Evolutionary conservation across 176 grass and related monocot species (phyloP).

Genomic region (Urochloa ruziziensis): DNA sequence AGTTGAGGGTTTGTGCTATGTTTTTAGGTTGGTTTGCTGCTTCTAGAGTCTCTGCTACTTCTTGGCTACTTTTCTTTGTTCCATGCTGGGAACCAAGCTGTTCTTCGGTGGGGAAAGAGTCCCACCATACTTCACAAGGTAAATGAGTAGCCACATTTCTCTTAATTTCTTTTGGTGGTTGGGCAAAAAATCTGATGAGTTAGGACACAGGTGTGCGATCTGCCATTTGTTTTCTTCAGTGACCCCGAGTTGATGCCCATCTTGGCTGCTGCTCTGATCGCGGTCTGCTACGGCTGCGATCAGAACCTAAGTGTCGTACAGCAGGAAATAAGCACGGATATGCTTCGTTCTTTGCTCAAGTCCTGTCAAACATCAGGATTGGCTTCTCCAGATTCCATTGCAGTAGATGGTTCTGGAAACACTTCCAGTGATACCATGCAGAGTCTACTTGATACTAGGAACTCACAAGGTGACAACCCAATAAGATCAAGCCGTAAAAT

Average conservation of each 20-base stretch:
- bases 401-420: slow-evolving; percentile 41
- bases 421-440: slow-evolving; percentile 47
- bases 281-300: slow-evolving; percentile 87
- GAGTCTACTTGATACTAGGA: slow-evolving; percentile 50
- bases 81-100: slow-evolving; percentile 94
- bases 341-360: slow-evolving; percentile 77
- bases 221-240: slow-evolving; percentile 95
- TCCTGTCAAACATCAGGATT: slow-evolving; percentile 54
- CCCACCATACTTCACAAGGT: slow-evolving; percentile 99
- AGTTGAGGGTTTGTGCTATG: background rate
- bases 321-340: slow-evolving; percentile 94
- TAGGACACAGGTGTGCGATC: slow-evolving; percentile 86
- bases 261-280: slow-evolving; percentile 76
- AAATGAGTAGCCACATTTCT: slow-evolving; percentile 20
- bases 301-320: slow-evolving; percentile 86
- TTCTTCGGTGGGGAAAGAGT: slow-evolving; percentile 99
- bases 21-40: slow-evolving; percentile 78
- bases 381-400: slow-evolving; percentile 38
- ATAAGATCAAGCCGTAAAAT: slow-evolving; percentile 63
- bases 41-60: slow-evolving; percentile 89
- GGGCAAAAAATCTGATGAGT: slow-evolving; percentile 42
- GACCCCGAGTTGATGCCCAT: slow-evolving; percentile 85
- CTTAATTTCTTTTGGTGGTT: background rate
- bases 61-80: slow-evolving; percentile 98
- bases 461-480: slow-evolving; percentile 46